Conservation (phyloP, 768 basidiomycete species). For the Cubamyces lactineus region DNA sequence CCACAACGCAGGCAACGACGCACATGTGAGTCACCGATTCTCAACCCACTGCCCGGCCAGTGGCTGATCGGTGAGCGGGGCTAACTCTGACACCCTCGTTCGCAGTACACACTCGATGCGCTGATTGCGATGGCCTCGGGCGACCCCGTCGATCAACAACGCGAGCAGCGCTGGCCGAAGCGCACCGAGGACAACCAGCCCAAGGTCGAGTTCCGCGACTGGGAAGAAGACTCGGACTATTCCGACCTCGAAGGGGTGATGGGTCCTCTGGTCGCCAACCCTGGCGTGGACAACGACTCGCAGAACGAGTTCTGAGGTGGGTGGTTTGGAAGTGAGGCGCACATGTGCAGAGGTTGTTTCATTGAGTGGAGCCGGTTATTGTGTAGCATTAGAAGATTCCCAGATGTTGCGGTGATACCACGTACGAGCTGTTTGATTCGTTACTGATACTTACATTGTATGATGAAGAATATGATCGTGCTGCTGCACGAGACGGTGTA, state of each 20-base stretch:
- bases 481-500: too few relatives aligned
- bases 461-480: too few relatives aligned
- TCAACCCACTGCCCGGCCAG: not conserved
- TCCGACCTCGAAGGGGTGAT: slow-evolving; percentile 49
- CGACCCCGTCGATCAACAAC: slow-evolving; percentile 71
- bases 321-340: not conserved
- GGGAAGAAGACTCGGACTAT: slow-evolving; percentile 57
- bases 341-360: too few relatives aligned
- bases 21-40: slow-evolving; percentile 54
- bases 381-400: not conserved
- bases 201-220: slow-evolving; percentile 60
- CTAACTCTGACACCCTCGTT: too few relatives aligned
- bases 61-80: not conserved
- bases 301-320: not conserved
- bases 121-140: slow-evolving; percentile 75
- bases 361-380: too few relatives aligned
- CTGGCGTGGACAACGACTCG: not conserved
- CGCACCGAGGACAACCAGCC: slow-evolving; percentile 42
- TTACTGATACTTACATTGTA: not conserved
- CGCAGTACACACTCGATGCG: slow-evolving; percentile 70
- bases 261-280: slow-evolving; percentile 3
- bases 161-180: slow-evolving; percentile 80
- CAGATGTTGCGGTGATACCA: not conserved
- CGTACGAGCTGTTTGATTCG: not conserved
- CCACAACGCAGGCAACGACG: slow-evolving; percentile 90